A percentile compares a stretch with the other conserved stretches of the same genome.
Conservation (phyloP, 495 filamentous ascomycete species). For the Talaromyces borbonicus region DNA sequence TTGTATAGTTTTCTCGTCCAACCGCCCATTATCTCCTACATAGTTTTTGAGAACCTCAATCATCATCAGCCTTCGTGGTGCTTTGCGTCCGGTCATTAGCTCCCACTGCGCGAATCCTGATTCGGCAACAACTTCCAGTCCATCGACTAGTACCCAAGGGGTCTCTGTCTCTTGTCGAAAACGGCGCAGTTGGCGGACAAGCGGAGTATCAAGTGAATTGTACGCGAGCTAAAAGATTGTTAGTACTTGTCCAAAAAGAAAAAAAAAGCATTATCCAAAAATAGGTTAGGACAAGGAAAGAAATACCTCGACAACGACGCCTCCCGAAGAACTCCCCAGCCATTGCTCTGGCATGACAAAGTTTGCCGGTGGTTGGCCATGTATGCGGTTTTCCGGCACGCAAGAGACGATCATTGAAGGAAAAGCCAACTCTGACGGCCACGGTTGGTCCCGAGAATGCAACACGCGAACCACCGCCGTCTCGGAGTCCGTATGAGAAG, state of each 20-base stretch:
- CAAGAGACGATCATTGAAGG: constrained; percentile 72
- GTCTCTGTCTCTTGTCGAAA: constrained; percentile 49
- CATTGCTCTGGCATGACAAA: constrained; percentile 68
- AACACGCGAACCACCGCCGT: constrained; percentile 55
- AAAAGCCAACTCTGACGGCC: constrained; percentile 52
- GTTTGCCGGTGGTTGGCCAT: constrained; percentile 54
- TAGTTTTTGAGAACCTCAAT: constrained; percentile 50
- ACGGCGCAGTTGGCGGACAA: constrained; percentile 53
- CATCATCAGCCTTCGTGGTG: constrained; percentile 65
- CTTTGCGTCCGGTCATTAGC: constrained; percentile 72
- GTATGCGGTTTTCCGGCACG: constrained; percentile 58
- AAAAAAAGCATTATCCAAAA: neutral
- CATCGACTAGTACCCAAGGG: constrained; percentile 71
- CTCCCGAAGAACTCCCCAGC: constrained; percentile 67
- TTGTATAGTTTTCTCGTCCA: constrained; percentile 37
- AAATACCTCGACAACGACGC: constrained; percentile 62
- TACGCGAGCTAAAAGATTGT: constrained; percentile 51
- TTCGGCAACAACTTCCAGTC: constrained; percentile 67
- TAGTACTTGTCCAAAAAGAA: constrained; percentile 15
- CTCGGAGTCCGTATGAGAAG: constrained; percentile 30
- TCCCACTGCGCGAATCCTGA: constrained; percentile 80
- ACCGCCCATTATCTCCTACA: constrained; percentile 28
- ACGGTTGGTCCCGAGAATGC: constrained; percentile 45
- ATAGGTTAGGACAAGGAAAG: neutral
- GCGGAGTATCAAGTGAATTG: constrained; percentile 59